A percentile compares a stretch with the other conserved stretches of the same genome.
Evolutionary conservation across 305 asterid species (phyloP).

Genomic region (Fraxinus floribunda): DNA sequence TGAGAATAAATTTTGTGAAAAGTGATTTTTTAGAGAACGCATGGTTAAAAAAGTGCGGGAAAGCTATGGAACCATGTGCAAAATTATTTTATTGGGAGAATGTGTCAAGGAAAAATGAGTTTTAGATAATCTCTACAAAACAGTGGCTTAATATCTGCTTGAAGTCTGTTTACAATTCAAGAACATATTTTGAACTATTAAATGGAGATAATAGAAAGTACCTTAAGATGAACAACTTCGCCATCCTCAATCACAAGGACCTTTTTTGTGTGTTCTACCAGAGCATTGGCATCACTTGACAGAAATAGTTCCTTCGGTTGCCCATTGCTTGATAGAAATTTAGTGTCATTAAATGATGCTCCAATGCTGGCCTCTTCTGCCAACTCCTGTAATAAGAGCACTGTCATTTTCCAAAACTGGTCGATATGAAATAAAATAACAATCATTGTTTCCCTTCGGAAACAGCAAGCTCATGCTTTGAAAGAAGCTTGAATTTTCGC

Average conservation of each 20-base stretch:
- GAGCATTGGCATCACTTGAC: slow-evolving; percentile 95
- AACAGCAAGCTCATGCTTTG: background rate
- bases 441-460: background rate
- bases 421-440: background rate
- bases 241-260: slow-evolving; percentile 85
- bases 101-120: background rate
- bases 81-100: background rate
- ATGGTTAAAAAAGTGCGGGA: background rate
- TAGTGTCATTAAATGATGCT: slow-evolving; percentile 45
- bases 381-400: slow-evolving; percentile 54
- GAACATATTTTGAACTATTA: background rate
- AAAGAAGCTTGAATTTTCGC: background rate
- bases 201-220: slow-evolving; percentile 25
- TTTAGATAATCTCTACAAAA: background rate
- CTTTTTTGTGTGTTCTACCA: slow-evolving; percentile 94
- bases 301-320: slow-evolving; percentile 83
- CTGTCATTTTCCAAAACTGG: slow-evolving; percentile 16
- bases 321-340: slow-evolving; percentile 66
- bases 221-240: slow-evolving; percentile 95
- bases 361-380: slow-evolving; percentile 46
- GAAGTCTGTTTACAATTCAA: background rate
- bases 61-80: background rate
- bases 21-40: background rate
- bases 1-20: background rate
- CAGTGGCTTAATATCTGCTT: background rate